A percentile compares a stretch with the other conserved stretches of the same genome.
phyloP scores from a whole-genome alignment of 495 filamentous ascomycete species.

The Trichoderma erinaceum region DNA sequence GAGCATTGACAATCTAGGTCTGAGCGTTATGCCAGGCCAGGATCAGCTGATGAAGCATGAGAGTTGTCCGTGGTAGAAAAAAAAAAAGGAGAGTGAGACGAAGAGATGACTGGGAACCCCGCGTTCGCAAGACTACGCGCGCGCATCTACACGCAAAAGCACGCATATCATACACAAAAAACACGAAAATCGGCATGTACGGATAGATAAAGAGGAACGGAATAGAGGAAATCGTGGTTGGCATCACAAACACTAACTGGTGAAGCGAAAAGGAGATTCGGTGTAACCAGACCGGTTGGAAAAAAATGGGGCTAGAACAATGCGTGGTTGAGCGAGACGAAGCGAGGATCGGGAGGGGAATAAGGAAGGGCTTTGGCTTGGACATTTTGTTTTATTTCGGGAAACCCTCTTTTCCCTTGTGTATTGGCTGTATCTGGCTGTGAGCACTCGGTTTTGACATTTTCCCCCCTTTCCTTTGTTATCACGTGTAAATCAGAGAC shows the following conservation, averaged over 20 bases:
- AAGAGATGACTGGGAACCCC: not conserved
- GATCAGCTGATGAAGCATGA: not conserved
- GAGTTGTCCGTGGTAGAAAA: not conserved
- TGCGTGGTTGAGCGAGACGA: not conserved
- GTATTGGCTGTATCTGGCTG: not conserved
- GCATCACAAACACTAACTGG: not conserved
- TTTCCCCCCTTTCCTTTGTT: not conserved
- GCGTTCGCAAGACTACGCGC: not conserved
- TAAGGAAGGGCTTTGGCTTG: slow-evolving; percentile 1
- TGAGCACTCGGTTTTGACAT: not conserved
- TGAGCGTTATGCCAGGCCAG: not conserved
- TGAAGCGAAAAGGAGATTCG: not conserved
- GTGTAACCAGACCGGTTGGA: not conserved
- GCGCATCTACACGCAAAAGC: too few relatives aligned
- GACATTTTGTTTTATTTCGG: not conserved
- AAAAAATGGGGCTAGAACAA: not conserved
- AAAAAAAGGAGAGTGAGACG: not conserved
- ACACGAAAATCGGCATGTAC: slow-evolving; percentile 5
- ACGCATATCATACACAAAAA: not conserved
- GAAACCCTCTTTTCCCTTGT: not conserved
- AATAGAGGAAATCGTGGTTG: slow-evolving; percentile 8
- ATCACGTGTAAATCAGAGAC: slow-evolving; percentile 10
- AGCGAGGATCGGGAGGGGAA: not conserved
- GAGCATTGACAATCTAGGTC: not conserved
- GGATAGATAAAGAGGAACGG: slow-evolving; percentile 10